phyloP scores from a whole-genome alignment of 2,329 filamentous ascomycete genomes.

The Claviceps sp. region DNA sequence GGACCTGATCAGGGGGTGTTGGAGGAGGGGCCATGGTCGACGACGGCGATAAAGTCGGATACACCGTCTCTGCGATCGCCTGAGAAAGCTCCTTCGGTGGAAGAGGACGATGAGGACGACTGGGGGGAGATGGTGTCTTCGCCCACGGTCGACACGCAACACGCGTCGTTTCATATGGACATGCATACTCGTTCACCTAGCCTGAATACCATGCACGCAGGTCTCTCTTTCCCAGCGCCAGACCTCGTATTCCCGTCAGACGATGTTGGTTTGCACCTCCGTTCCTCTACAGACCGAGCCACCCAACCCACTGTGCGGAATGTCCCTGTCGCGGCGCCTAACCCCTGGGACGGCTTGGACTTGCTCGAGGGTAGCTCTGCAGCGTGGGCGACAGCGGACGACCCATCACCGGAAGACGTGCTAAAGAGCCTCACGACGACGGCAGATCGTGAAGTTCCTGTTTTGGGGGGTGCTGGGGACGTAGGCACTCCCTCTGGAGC shows the following conservation, averaged over 20 bases:
- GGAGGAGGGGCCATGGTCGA: background rate
- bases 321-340: background rate
- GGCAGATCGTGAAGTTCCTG: background rate
- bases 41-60: background rate
- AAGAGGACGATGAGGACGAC: conserved; percentile 36
- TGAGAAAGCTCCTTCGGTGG: background rate
- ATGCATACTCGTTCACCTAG: background rate
- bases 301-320: background rate
- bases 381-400: background rate
- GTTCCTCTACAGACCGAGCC: background rate
- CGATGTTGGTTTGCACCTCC: no score
- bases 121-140: conserved; percentile 47
- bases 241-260: background rate
- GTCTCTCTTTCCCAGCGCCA: background rate
- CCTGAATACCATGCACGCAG: background rate
- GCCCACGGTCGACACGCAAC: conserved; percentile 9
- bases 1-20: background rate
- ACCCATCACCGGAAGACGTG: background rate
- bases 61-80: background rate
- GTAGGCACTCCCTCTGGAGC: no score
- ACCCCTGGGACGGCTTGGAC: background rate
- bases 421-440: background rate
- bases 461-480: background rate
- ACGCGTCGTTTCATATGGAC: background rate
- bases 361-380: background rate